These are phyloP conservation scores for Ziziphus jujuba DNA, from an alignment of 306 rosid species.

Conservation along the genomic window DNA sequence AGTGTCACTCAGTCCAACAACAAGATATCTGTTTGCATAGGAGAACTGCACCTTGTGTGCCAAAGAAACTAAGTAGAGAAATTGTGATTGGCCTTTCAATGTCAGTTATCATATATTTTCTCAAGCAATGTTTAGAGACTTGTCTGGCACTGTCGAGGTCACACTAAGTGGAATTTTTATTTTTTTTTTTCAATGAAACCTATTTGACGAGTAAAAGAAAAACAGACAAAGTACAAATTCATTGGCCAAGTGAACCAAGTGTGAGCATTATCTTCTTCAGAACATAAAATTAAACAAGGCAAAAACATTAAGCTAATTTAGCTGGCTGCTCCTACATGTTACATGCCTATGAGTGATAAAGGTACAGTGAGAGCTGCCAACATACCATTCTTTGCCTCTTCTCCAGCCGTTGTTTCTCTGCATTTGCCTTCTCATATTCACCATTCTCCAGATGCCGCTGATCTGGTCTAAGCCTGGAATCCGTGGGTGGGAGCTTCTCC, in stretches of 20 bases:
- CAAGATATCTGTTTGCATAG: background rate
- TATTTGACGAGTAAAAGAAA: no score
- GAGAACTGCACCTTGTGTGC: no score
- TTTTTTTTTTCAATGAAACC: no score
- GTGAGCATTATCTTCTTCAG: background rate
- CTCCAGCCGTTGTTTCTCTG: constrained; percentile 88
- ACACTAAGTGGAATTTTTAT: no score
- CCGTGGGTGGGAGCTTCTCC: constrained; percentile 99
- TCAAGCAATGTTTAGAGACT: no score
- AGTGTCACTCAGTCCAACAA: background rate
- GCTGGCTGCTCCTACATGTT: background rate
- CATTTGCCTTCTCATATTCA: constrained; percentile 89
- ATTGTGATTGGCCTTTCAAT: no score
- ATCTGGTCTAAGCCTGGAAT: constrained; percentile 96
- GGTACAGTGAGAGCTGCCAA: constrained; percentile 21
- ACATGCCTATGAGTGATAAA: background rate
- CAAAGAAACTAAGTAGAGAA: no score
- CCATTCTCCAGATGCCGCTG: constrained; percentile 97
- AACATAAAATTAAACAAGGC: background rate
- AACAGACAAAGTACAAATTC: no score
- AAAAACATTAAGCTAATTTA: background rate
- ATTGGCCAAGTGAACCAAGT: no score
- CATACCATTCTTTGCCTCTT: constrained; percentile 95
- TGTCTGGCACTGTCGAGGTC: no score
- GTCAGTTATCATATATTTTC: no score